Base-by-base conservation (phyloP, 23 red algal genomes). In the Pyropia yezoensis region DNA sequence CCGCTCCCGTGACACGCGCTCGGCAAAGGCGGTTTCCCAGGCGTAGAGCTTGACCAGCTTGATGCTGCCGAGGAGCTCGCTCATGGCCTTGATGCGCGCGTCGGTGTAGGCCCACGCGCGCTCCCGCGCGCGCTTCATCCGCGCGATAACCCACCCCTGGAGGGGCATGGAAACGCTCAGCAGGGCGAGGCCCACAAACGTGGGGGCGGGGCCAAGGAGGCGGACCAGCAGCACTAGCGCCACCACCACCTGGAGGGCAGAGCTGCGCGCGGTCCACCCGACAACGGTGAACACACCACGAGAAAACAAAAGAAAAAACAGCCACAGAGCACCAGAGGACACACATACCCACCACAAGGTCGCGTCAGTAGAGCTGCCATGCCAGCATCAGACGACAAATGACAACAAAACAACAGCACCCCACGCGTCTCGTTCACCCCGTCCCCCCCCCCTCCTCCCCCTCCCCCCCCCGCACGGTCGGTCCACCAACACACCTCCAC, bases 21-120 rank as follows among this genome's bases (percentile, higher is more conserved):
- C 79, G 3, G 74, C 70, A 59, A 96, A 96, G 5, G 80, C 76
- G 45, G 76, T 70, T 32, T 88, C 82, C 91, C 91, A 96, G 22
- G 91, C 81, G 57, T 88, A 79, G n/a, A 96, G 58, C 62, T 96
- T 96, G 52, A 96, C 73, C 15, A 96, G 21, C 62, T 96, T 88
- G 51, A 96, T 96, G 25, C 79, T 82, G 39, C 68, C 61, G 33
- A 96, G 70, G 7, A 74, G 78, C 79, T 96, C 91, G n/a, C 63
- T 57, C 23, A 96, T 67, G 16, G 73, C 19, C 33, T 88, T 80
- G 30, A 96, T 82, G 3, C 91, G 66, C 39, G 75, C 62, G 69
- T 96, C 91, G 14, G 91, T 88, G 61, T 62, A 72, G 23, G 75
- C 54, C 60, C 73, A 79, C 4, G 81, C 63, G 13, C 17, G 68